Evolutionary conservation across 345 rosid genomes (phyloP), one percentile per base, ranked within the genome.

Genomic region (Odontarrhena argentea): DNA sequence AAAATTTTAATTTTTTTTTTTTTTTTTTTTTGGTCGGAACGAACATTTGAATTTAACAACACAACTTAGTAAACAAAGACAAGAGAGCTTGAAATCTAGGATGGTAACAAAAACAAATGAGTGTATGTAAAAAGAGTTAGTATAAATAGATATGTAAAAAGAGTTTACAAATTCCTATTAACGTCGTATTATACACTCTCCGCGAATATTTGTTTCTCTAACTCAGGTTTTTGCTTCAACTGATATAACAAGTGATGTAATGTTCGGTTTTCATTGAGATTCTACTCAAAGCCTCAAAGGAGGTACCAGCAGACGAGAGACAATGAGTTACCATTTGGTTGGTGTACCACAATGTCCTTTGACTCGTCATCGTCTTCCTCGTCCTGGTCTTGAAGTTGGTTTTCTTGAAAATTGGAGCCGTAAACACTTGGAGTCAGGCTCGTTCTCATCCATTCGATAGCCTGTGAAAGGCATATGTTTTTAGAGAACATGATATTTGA

Each of bases 361-460:
- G 37, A 8, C 14, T 25, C 60, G 53, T 60, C 73, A 74, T 37
- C 89, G 84, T 72, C 96, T 91, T 76, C 79, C 81, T 50, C 76
- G 87, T 74, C 83, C 84, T 65, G 81, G 58, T 70, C 96, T 85
- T 52, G 92, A 90, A 45, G 86, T 82, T 26, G 98, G 98, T 60
- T 69, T 76, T 47, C 96, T 86, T 55, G 95, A 86, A 75, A 92
- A 92, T 51, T 92, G 96, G 52, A 92, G 86, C 68, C 90, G 72
- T 76, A 92, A 81, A 81, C 55, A 84, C 66, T 80, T 85, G 35
- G 98, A 92, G 56, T 87, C 98, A 7, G 82, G 65, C 47, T 85
- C 94, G 13, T 73, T 85, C 64, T 92, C 98, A 35, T 92, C 98
- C 85, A 92, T 85, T 45, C 74, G 83, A 76, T 87, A 92, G 26